Conservation (phyloP, 495 filamentous ascomycete species). For the Aspergillus baeticus region DNA sequence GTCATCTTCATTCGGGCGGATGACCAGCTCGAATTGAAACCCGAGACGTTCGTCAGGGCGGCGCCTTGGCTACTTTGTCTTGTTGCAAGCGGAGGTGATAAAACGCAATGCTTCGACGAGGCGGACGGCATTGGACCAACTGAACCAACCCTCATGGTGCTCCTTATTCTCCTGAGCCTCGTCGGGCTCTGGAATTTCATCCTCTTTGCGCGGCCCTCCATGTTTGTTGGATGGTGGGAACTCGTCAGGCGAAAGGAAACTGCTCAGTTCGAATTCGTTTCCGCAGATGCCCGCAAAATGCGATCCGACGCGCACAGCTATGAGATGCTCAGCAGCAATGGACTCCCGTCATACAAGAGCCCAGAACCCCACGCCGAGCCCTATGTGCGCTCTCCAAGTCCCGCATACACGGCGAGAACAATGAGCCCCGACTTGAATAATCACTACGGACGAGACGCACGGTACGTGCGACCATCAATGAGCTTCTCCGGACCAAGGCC, state of each 20-base stretch:
- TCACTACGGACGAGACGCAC: conserved; percentile 50
- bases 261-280: conserved; percentile 72
- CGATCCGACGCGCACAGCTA: conserved; percentile 68
- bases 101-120: conserved; percentile 58
- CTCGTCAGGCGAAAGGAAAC: conserved; percentile 49
- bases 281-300: conserved; percentile 70
- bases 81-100: conserved; percentile 54
- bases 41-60: conserved; percentile 51
- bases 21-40: conserved; percentile 56
- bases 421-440: conserved; percentile 29
- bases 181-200: conserved; percentile 82
- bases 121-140: conserved; percentile 55
- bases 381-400: conserved; percentile 41
- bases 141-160: conserved; percentile 75
- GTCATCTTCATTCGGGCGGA: conserved; percentile 87
- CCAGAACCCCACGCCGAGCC: conserved; percentile 40
- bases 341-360: conserved; percentile 31
- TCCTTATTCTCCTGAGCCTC: conserved; percentile 78
- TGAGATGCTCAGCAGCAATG: conserved; percentile 70
- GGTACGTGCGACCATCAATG: conserved; percentile 55
- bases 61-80: conserved; percentile 74
- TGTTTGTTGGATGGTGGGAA: conserved; percentile 81
- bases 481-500: conserved; percentile 60
- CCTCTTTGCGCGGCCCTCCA: conserved; percentile 75
- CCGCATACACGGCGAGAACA: conserved; percentile 28